These are phyloP conservation scores for Fusarium pseudograminearum DNA, from an alignment of 2,329 filamentous ascomycete species.

Conservation along the genomic window DNA sequence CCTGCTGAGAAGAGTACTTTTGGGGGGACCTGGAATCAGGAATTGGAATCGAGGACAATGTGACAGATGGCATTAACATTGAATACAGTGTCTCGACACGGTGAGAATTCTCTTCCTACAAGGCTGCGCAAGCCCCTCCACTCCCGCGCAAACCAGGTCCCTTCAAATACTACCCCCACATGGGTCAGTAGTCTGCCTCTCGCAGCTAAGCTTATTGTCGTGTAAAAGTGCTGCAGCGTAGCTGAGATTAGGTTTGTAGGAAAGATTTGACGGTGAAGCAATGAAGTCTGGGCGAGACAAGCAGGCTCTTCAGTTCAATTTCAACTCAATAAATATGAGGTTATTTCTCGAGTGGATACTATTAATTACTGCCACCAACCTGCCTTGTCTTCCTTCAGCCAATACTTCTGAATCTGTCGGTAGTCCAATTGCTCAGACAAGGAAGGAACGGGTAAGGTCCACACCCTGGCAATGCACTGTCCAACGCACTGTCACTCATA, in stretches of 20 bases:
- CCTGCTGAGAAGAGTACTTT: slow-evolving; percentile 30
- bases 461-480: slow-evolving; percentile 33
- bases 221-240: background rate
- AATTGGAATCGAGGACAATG: slow-evolving; percentile 11
- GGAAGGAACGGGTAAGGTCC: slow-evolving; percentile 29
- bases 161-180: slow-evolving; percentile 35
- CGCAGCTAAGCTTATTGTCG: slow-evolving; percentile 31
- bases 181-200: background rate
- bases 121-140: slow-evolving; percentile 39
- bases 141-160: slow-evolving; percentile 38
- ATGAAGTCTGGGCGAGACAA: background rate
- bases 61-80: background rate
- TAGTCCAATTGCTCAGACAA: slow-evolving; percentile 24
- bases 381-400: background rate
- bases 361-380: slow-evolving; percentile 14
- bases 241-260: background rate
- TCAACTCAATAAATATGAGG: background rate
- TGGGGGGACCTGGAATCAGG: slow-evolving; percentile 11
- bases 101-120: slow-evolving; percentile 19
- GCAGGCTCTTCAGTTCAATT: background rate
- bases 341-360: slow-evolving; percentile 11
- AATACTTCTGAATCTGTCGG: slow-evolving; percentile 23
- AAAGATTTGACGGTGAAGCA: background rate
- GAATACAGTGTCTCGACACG: slow-evolving; percentile 17
- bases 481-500: slow-evolving; percentile 25